phyloP scores from a whole-genome alignment of 148 eudicot genomes.

The Nyssa sinensis region DNA sequence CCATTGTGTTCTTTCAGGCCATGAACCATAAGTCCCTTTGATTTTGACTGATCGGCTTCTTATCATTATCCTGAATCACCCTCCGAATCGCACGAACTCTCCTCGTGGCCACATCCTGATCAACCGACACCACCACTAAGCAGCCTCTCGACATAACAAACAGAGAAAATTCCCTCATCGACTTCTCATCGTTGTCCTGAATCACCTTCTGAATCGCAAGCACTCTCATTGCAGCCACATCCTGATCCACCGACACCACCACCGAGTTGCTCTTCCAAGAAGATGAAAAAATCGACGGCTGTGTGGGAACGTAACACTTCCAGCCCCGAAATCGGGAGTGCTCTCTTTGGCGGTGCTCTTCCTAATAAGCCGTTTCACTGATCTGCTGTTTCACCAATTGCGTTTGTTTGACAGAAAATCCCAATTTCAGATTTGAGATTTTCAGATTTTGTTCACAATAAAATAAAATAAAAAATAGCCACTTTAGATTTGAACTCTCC shows the following conservation, averaged over 20 bases:
- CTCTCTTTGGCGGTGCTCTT: too few relatives aligned
- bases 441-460: too few relatives aligned
- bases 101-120: slow-evolving; percentile 57
- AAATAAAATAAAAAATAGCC: too few relatives aligned
- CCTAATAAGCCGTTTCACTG: too few relatives aligned
- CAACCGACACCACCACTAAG: slow-evolving; percentile 26
- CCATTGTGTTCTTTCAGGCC: too few relatives aligned
- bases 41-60: slow-evolving; percentile 30
- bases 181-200: slow-evolving; percentile 34
- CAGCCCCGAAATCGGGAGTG: slow-evolving; percentile 42
- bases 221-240: slow-evolving; percentile 57
- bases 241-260: slow-evolving; percentile 39
- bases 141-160: slow-evolving; percentile 48
- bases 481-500: too few relatives aligned
- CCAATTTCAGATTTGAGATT: too few relatives aligned
- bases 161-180: slow-evolving; percentile 47
- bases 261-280: slow-evolving; percentile 30
- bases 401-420: too few relatives aligned
- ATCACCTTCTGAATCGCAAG: slow-evolving; percentile 57
- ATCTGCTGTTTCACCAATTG: too few relatives aligned
- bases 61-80: slow-evolving; percentile 45
- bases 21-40: too few relatives aligned
- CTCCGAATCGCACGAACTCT: slow-evolving; percentile 57
- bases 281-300: neutral
- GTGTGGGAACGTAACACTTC: slow-evolving; percentile 3